Evolutionary conservation across 371 early-diverging fungal genomes (phyloP).

Genomic region (Synchytrium microbalum): DNA sequence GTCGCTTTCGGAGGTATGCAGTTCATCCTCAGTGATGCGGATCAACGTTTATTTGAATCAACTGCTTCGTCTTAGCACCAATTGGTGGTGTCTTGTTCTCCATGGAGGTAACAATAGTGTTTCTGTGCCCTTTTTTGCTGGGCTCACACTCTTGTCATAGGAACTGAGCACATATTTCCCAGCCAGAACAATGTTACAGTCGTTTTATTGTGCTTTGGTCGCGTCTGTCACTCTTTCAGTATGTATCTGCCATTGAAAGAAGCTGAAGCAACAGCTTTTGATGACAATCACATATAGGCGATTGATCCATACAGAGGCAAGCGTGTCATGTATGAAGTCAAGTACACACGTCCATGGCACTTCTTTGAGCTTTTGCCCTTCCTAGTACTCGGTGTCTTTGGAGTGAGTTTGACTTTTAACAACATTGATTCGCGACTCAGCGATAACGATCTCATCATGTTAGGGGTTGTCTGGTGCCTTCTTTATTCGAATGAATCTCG

Average conservation of each 20-base stretch:
- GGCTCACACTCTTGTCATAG: conserved; percentile 44
- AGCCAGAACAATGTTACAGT: conserved; percentile 88
- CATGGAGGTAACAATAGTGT: conserved; percentile 13
- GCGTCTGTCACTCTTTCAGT: conserved; percentile 86
- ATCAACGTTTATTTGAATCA: background rate
- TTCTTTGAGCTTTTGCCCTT: conserved; percentile 80
- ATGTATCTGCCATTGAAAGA: conserved; percentile 5
- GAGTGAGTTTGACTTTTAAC: conserved; percentile 42
- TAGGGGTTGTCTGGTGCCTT: conserved; percentile 88
- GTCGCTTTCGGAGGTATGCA: conserved; percentile 78
- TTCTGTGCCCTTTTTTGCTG: background rate
- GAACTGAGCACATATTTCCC: conserved; percentile 94
- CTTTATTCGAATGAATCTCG: conserved; percentile 77
- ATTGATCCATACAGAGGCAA: conserved; percentile 56
- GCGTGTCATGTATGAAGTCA: conserved; percentile 91
- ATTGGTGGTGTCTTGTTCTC: conserved; percentile 94
- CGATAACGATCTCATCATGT: background rate
- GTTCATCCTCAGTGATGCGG: background rate
- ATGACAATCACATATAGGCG: conserved; percentile 9
- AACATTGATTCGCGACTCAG: too few relatives aligned
- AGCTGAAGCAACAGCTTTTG: background rate
- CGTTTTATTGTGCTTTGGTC: conserved; percentile 86
- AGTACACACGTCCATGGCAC: conserved; percentile 83
- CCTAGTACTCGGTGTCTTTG: conserved; percentile 79
- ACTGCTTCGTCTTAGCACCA: conserved; percentile 43